These are phyloP conservation scores for Komagataea norvegica DNA, from an alignment of 1,139 yeast species.

Conservation along the genomic window DNA sequence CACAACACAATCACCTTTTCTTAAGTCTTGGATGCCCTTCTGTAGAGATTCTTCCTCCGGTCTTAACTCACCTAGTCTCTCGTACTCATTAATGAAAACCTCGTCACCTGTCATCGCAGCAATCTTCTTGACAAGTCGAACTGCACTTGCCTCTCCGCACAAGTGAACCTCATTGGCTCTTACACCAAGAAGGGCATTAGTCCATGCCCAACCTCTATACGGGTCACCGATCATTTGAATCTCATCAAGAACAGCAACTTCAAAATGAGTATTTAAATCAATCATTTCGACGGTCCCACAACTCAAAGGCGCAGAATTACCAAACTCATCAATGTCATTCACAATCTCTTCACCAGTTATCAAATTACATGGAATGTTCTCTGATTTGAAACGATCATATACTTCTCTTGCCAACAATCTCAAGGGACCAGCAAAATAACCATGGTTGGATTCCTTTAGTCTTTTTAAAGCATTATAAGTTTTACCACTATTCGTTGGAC, in stretches of 20 bases:
- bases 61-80: conserved; percentile 67
- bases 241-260: conserved; percentile 89
- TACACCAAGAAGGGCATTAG: conserved; percentile 83
- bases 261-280: conserved; percentile 60
- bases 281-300: conserved; percentile 96
- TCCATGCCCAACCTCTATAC: conserved; percentile 91
- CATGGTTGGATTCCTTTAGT: conserved; percentile 64
- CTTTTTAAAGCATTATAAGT: conserved; percentile 77
- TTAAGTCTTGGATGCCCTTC: conserved; percentile 34
- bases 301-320: conserved; percentile 66
- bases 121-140: conserved; percentile 55
- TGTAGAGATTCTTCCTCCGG: conserved; percentile 43
- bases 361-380: conserved; percentile 70
- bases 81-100: conserved; percentile 59
- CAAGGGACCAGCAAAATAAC: conserved; percentile 93
- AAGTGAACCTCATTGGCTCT: conserved; percentile 81
- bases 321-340: conserved; percentile 61
- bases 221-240: conserved; percentile 90
- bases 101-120: conserved; percentile 75
- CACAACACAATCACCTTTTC: conserved; percentile 83
- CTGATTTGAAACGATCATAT: conserved; percentile 68
- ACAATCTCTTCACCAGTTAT: conserved; percentile 93
- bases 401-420: conserved; percentile 88
- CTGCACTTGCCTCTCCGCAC: conserved; percentile 89
- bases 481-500: conserved; percentile 98